Evolutionary conservation across 2,329 filamentous ascomycete species (phyloP).

Genomic region (Fusarium anthophilum): DNA sequence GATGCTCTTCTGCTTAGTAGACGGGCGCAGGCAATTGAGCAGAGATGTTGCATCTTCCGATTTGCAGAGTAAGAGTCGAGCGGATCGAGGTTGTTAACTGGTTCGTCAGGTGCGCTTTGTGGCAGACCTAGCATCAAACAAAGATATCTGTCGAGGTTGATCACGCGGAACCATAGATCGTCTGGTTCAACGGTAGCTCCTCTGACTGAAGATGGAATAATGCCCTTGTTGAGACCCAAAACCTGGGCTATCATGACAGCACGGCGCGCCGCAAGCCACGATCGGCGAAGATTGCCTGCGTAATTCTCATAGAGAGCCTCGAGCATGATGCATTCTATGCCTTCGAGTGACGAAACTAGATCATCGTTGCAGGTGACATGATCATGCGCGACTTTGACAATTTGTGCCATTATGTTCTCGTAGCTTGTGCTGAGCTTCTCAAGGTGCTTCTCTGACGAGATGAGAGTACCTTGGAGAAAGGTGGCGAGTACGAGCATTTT

Average conservation of each 20-base stretch:
- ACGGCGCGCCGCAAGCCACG: conserved; percentile 57
- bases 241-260: conserved; percentile 57
- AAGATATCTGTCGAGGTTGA: conserved; percentile 57
- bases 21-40: conserved; percentile 52
- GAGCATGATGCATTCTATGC: conserved; percentile 61
- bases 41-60: conserved; percentile 57
- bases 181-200: conserved; percentile 42
- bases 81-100: conserved; percentile 44
- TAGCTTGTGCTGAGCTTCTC: conserved; percentile 23
- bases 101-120: conserved; percentile 51
- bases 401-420: conserved; percentile 34
- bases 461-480: conserved; percentile 47
- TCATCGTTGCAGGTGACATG: conserved; percentile 58
- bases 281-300: conserved; percentile 55
- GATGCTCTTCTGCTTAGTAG: conserved; percentile 58
- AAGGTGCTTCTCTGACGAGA: not conserved
- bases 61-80: conserved; percentile 47
- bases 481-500: conserved; percentile 51
- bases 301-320: conserved; percentile 59
- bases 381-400: conserved; percentile 44
- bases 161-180: conserved; percentile 57
- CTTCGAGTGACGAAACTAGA: conserved; percentile 56
- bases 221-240: conserved; percentile 47
- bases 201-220: conserved; percentile 14
- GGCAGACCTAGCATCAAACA: conserved; percentile 59